These are phyloP conservation scores for Mortierella claussenii DNA, from an alignment of 192 early-diverging fungal species.

Conservation along the genomic window DNA sequence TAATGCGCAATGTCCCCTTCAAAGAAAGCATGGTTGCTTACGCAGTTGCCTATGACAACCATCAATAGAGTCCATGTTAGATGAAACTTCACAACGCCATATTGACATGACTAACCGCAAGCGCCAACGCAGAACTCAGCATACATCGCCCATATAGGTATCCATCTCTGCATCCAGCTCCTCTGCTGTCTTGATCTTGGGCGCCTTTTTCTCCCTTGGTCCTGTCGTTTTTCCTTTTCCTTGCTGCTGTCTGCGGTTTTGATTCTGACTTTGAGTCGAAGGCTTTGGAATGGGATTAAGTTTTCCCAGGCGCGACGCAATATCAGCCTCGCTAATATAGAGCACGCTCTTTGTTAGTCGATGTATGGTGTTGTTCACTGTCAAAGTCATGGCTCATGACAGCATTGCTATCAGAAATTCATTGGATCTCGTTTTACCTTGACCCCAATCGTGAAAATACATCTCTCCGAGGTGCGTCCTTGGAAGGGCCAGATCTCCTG, in stretches of 20 bases:
- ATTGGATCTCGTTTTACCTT: no score
- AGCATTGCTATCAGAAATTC: no score
- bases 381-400: no score
- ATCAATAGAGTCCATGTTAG: no score
- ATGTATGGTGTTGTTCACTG: no score
- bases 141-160: constrained; percentile 61
- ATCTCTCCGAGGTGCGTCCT: constrained; percentile 23
- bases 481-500: constrained; percentile 6
- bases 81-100: no score
- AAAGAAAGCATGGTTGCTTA: no score
- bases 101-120: no score
- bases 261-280: constrained; percentile 1
- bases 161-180: constrained; percentile 69
- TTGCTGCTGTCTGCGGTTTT: constrained; percentile 1
- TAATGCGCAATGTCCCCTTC: no score
- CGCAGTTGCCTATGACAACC: no score
- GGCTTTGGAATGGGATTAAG: constrained; percentile 29
- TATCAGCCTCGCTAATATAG: constrained; percentile 42
- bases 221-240: constrained; percentile 11
- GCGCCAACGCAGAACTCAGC: no score
- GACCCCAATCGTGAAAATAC: constrained; percentile 51
- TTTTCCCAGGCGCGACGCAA: constrained; percentile 43
- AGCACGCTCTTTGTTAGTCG: no score
- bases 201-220: constrained; percentile 17
- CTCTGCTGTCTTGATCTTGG: constrained; percentile 43